These are phyloP conservation scores for Sporisorium graminicola DNA, from an alignment of 1,284 basidiomycete species.

Conservation along the genomic window DNA sequence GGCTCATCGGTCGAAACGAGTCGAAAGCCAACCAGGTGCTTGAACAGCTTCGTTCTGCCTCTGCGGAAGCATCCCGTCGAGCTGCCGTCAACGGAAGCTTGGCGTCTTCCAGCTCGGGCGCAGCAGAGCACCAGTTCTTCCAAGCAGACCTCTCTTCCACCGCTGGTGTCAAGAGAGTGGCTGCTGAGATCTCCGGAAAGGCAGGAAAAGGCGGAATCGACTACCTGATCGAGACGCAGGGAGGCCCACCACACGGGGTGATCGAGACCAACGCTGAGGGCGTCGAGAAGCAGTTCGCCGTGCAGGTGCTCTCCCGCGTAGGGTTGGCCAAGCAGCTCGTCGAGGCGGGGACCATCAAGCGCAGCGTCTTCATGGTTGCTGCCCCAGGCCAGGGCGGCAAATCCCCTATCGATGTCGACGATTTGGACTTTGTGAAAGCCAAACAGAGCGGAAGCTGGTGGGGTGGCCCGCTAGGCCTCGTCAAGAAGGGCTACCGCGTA, in stretches of 20 bases:
- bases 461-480: conserved; percentile 39
- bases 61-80: conserved; percentile 42
- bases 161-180: conserved; percentile 57
- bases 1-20: conserved; percentile 69
- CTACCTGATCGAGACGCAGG: conserved; percentile 69
- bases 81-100: neutral
- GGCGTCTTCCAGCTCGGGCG: neutral
- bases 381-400: conserved; percentile 60
- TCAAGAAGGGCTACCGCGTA: conserved; percentile 36
- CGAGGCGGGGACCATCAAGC: conserved; percentile 63
- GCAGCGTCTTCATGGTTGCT: conserved; percentile 62
- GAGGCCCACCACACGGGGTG: conserved; percentile 49
- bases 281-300: conserved; percentile 67
- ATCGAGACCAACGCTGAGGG: conserved; percentile 28
- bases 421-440: conserved; percentile 59
- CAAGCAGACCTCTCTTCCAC: conserved; percentile 68
- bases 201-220: conserved; percentile 65
- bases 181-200: conserved; percentile 46
- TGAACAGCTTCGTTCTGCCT: conserved; percentile 52
- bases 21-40: conserved; percentile 61
- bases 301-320: conserved; percentile 69
- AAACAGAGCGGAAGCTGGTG: conserved; percentile 42
- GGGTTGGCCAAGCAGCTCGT: conserved; percentile 67
- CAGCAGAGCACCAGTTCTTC: conserved; percentile 63
- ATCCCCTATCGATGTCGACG: conserved; percentile 55